Percentiles rank a stretch among this genome's conserved stretches.
Conservation (phyloP, 257 asterid genomes). For the Leptodermis oblonga region DNA sequence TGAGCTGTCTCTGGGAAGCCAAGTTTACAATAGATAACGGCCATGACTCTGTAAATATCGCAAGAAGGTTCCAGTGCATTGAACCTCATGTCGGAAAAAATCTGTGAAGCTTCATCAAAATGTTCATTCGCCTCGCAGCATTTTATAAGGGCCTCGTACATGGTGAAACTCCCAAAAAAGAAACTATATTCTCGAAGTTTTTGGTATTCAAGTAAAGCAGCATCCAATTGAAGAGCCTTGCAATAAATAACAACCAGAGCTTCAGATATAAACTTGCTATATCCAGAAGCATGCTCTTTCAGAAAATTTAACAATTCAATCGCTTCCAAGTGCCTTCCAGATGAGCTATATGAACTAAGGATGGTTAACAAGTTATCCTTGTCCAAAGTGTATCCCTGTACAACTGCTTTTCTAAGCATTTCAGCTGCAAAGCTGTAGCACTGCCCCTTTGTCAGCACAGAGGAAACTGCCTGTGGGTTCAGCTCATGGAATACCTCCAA, state of each 20-base stretch:
- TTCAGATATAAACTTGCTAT: constrained; percentile 50
- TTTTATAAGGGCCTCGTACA: constrained; percentile 64
- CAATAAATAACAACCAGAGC: constrained; percentile 77
- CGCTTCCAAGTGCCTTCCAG: constrained; percentile 73
- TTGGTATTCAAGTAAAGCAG: constrained; percentile 76
- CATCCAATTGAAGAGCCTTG: constrained; percentile 64
- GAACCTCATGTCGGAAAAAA: constrained; percentile 82
- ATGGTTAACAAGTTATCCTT: constrained; percentile 53
- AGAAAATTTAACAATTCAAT: constrained; percentile 59
- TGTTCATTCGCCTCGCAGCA: constrained; percentile 52
- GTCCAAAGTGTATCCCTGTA: constrained; percentile 50
- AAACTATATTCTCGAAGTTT: constrained; percentile 32
- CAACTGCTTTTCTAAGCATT: constrained; percentile 56
- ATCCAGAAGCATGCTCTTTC: constrained; percentile 55
- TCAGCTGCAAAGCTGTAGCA: constrained; percentile 73
- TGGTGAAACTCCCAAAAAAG: constrained; percentile 39
- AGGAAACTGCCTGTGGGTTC: constrained; percentile 57
- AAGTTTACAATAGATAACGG: constrained; percentile 54
- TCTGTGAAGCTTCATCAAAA: constrained; percentile 79
- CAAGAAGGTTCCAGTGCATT: constrained; percentile 63
- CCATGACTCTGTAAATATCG: constrained; percentile 49
- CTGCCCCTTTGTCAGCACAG: constrained; percentile 69
- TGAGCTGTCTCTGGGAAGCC: constrained; percentile 88
- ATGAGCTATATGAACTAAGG: constrained; percentile 77
- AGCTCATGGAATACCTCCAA: constrained; percentile 56